phyloP scores from a whole-genome alignment of 129 eudicot genomes.

The Smallanthus sonchifolius region DNA sequence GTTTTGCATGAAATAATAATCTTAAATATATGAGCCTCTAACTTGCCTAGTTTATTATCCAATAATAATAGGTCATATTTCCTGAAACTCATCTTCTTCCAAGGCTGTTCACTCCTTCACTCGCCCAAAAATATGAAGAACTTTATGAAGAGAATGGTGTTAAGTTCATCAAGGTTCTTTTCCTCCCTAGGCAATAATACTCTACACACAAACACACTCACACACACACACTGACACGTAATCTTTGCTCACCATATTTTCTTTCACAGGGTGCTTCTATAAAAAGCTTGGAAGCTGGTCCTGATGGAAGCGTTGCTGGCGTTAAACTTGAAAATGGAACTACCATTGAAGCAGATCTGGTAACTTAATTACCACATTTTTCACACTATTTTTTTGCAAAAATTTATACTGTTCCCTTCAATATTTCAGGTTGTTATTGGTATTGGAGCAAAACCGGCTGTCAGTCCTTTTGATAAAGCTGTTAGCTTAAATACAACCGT shows the following conservation, averaged over 20 bases:
- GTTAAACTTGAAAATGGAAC: slow-evolving; percentile 87
- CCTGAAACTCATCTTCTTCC: slow-evolving; percentile 81
- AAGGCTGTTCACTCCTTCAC: slow-evolving; percentile 82
- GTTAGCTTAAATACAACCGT: slow-evolving; percentile 58
- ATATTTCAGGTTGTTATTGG: slow-evolving; percentile 74
- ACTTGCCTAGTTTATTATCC: slow-evolving; percentile 5
- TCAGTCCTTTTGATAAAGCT: slow-evolving; percentile 63
- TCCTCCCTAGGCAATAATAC: slow-evolving; percentile 6
- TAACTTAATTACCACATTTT: slow-evolving; percentile 21
- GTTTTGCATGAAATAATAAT: not conserved
- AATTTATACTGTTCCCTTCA: slow-evolving; percentile 5
- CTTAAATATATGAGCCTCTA: not conserved
- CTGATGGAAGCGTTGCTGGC: slow-evolving; percentile 78
- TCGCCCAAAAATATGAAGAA: slow-evolving; percentile 76
- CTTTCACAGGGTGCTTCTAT: slow-evolving; percentile 67
- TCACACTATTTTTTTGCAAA: not conserved
- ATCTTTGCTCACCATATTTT: not conserved
- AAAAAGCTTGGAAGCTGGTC: slow-evolving; percentile 69
- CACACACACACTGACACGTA: not conserved
- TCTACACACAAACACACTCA: slow-evolving; percentile 6
- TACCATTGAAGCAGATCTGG: slow-evolving; percentile 82
- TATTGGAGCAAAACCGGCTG: slow-evolving; percentile 95
- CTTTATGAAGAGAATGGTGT: slow-evolving; percentile 79
- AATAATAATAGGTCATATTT: slow-evolving; percentile 58
- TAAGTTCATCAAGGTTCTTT: slow-evolving; percentile 69